Evolutionary conservation across 805 yeast species (phyloP).

Genomic region (Yamadazyma nakazawae): DNA sequence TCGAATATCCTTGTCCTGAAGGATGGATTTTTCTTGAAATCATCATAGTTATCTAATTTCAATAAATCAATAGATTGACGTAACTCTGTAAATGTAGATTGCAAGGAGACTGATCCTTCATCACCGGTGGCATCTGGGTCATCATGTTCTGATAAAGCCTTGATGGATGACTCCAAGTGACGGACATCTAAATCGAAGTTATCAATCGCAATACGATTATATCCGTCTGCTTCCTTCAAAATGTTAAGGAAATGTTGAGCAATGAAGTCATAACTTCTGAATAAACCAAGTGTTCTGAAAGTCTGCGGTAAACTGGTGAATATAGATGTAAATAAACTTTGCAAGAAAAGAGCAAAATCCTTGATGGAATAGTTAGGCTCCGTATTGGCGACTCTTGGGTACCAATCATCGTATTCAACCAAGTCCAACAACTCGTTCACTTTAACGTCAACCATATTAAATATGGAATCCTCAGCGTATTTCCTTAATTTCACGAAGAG

Average conservation of each 20-base stretch:
- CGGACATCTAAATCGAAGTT: slow-evolving; percentile 79
- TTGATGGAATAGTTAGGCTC: slow-evolving; percentile 73
- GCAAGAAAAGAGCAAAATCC: slow-evolving; percentile 82
- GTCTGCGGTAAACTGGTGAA: slow-evolving; percentile 77
- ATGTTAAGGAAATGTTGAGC: slow-evolving; percentile 65
- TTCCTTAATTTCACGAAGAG: slow-evolving; percentile 59
- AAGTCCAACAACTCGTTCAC: slow-evolving; percentile 77
- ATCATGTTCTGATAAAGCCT: slow-evolving; percentile 27
- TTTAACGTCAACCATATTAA: slow-evolving; percentile 76
- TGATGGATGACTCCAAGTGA: slow-evolving; percentile 64
- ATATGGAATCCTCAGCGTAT: slow-evolving; percentile 75
- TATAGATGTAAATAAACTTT: slow-evolving; percentile 81
- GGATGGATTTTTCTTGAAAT: slow-evolving; percentile 51
- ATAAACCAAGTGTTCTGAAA: slow-evolving; percentile 73
- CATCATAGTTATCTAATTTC: slow-evolving; percentile 59
- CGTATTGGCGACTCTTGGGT: slow-evolving; percentile 43
- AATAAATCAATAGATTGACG: slow-evolving; percentile 77
- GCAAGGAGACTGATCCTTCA: slow-evolving; percentile 49
- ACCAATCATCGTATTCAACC: slow-evolving; percentile 82
- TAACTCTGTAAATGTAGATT: slow-evolving; percentile 72
- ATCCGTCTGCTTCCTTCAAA: slow-evolving; percentile 51
- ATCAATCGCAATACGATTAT: slow-evolving; percentile 57
- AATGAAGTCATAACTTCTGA: slow-evolving; percentile 83
- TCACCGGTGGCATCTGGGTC: slow-evolving; percentile 15
- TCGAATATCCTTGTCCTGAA: slow-evolving; percentile 56